Conservation (phyloP, 2,329 filamentous ascomycete genomes). For the Aspergillus brunneoviolaceus region DNA sequence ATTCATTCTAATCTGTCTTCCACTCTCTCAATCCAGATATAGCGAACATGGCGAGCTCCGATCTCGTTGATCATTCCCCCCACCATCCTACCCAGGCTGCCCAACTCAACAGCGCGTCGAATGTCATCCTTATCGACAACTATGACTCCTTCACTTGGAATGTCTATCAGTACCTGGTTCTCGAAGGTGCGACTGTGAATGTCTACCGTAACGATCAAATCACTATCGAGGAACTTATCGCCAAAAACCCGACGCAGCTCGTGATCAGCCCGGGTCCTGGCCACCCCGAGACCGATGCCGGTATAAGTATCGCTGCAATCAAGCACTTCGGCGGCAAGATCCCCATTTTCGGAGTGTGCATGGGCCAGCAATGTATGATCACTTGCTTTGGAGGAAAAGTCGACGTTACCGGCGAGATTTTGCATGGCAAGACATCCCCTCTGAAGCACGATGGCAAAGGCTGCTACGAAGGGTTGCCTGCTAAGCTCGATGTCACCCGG, state of each 20-base stretch:
- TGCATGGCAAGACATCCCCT: conserved; percentile 95
- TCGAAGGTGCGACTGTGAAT: conserved; percentile 89
- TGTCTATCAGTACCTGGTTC: conserved; percentile 94
- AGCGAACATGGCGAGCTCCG: conserved; percentile 33
- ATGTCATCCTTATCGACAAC: conserved; percentile 95
- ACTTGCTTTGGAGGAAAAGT: conserved; percentile 90
- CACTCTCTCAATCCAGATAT: conserved; percentile 36
- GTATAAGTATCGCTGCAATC: conserved; percentile 89
- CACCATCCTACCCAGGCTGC: conserved; percentile 70
- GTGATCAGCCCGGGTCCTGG: conserved; percentile 94
- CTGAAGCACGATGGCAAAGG: conserved; percentile 87
- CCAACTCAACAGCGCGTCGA: conserved; percentile 75
- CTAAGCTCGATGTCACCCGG: conserved; percentile 82
- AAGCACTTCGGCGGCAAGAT: conserved; percentile 90
- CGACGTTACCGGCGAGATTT: conserved; percentile 87
- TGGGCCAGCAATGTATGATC: conserved; percentile 99
- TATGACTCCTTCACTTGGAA: conserved; percentile 99
- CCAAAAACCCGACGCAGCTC: conserved; percentile 84
- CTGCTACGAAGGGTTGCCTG: conserved; percentile 79
- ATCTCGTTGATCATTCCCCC: conserved; percentile 78
- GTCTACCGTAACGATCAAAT: conserved; percentile 94
- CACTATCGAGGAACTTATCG: conserved; percentile 76
- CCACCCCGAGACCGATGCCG: conserved; percentile 87
- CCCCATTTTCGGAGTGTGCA: conserved; percentile 94
- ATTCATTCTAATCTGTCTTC: neutral